Evolutionary conservation across 805 yeast species (phyloP), one percentile per base, ranked within the genome.

Genomic region (Kodamaea laetipori): DNA sequence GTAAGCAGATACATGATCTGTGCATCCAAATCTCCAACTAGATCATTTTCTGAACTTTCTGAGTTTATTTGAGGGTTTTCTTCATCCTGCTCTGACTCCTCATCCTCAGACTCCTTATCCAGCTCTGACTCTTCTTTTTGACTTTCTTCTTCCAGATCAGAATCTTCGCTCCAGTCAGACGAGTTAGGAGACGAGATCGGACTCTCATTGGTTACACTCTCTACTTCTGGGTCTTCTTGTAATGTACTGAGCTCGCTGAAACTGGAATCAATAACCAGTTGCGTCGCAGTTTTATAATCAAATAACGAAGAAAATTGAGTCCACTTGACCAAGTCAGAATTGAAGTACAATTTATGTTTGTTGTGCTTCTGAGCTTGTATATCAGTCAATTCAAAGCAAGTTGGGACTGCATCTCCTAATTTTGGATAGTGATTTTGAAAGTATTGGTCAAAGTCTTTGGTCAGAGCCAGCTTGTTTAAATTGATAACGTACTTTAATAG

Each of bases 401-500:
- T 42, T 13, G 32, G 40, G 26, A 25, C 23, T 4, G 13, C 9
- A 4, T 30, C 34, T 3, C 16, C 28, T n/a, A n/a, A 4, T 6
- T 35, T 15, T 15, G 19, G 6, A 17, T 12, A 21, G 15, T 26
- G 21, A 26, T 40, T 46, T 13, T 39, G 26, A 8, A 19, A 27
- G 12, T 39, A 43, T 15, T 23, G 30, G 3, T 43, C 41, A n/a
- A 43, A 25, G 15, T 24, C 17, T 38, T 37, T n/a, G 18, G 10
- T 25, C 2, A 45, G 21, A 4, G 34, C 4, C 13, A 35, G 34
- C 18, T 36, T 47, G 38, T 58, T 58, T 17, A 67, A 44, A 24
- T 55, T 56, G 6, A 57, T 52, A 1, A 58, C 64, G 47, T 67
- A 68, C 3, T 53, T 43, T 13, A 70, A 45, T 15, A 69, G 54